Conservation (phyloP, 768 basidiomycete genomes). For the Suillus placidus region DNA sequence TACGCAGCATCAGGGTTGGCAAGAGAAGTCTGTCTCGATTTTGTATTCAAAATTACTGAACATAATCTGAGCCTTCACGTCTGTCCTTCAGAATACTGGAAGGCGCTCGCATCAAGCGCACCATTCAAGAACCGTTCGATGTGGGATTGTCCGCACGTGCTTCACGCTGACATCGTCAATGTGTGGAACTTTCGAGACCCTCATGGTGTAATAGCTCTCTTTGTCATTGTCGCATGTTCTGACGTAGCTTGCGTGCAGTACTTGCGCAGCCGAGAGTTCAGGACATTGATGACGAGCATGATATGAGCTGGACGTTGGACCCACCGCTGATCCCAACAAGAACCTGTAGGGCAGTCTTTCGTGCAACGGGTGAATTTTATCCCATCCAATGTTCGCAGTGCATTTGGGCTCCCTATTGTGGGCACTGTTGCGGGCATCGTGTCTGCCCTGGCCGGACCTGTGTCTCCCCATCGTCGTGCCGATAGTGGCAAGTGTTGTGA, state of each 20-base stretch:
- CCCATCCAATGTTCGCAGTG: no score
- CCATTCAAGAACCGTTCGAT: slow-evolving; percentile 6
- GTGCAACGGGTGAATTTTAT: no score
- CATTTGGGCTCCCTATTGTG: no score
- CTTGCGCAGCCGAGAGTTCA: slow-evolving; percentile 1
- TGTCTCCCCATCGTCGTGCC: no score
- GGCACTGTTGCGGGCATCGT: no score
- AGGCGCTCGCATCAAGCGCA: slow-evolving; percentile 12
- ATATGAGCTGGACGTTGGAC: not conserved
- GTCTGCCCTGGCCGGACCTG: no score
- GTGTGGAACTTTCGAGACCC: slow-evolving; percentile 24
- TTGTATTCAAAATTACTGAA: slow-evolving; percentile 8
- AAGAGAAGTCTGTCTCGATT: not conserved
- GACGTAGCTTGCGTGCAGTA: not conserved
- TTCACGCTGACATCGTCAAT: not conserved
- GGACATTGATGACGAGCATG: slow-evolving; percentile 1
- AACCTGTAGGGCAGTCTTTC: no score
- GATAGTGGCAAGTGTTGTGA: no score
- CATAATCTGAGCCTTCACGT: not conserved
- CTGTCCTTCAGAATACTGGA: slow-evolving; percentile 22
- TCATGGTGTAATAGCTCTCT: not conserved
- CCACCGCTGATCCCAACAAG: no score
- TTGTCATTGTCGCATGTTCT: not conserved
- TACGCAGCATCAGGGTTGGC: slow-evolving; percentile 4
- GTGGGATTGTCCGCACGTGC: slow-evolving; percentile 13